Percentiles rank a stretch among this genome's conserved stretches.
These are phyloP conservation scores for Candida pseudocylindracea DNA, from an alignment of 1,139 yeast genomes.

Conservation along the genomic window DNA sequence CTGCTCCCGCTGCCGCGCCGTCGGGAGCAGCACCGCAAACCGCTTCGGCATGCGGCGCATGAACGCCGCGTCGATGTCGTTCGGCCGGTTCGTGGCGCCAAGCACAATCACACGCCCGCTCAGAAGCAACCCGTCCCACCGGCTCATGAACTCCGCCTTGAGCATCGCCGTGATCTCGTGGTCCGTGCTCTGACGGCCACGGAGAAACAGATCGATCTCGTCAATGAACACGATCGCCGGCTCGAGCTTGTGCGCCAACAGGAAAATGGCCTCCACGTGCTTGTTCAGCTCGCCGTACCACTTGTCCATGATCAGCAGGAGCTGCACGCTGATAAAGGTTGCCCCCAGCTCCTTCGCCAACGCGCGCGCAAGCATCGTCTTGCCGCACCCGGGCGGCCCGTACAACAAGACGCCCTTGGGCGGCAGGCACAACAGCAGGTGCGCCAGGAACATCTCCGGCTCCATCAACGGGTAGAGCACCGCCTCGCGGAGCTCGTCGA, in stretches of 20 bases:
- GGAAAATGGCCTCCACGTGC: constrained; percentile 81
- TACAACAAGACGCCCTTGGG: constrained; percentile 87
- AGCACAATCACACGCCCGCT: constrained; percentile 68
- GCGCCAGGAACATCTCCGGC: constrained; percentile 40
- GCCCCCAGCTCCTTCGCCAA: constrained; percentile 87
- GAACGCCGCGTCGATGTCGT: constrained; percentile 83
- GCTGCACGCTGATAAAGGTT: constrained; percentile 71
- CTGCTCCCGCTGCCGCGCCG: constrained; percentile 39
- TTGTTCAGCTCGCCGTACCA: constrained; percentile 97
- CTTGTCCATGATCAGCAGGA: constrained; percentile 92
- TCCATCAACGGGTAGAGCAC: constrained; percentile 73
- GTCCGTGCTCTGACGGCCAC: constrained; percentile 70
- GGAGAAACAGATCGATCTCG: constrained; percentile 83
- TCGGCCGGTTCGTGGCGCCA: constrained; percentile 89
- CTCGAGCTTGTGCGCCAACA: constrained; percentile 72
- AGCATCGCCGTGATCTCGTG: constrained; percentile 93
- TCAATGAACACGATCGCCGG: constrained; percentile 93
- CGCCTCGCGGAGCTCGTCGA: constrained; percentile 71
- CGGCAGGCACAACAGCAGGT: constrained; percentile 51
- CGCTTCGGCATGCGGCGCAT: constrained; percentile 84
- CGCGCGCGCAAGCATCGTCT: constrained; percentile 94
- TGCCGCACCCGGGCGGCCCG: constrained; percentile 98
- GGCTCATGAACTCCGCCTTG: constrained; percentile 93
- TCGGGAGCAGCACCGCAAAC: constrained; percentile 63
- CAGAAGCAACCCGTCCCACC: constrained; percentile 83